Percentiles rank a stretch among this genome's conserved stretches.
Evolutionary conservation across 1,139 yeast species (phyloP).

Genomic region (Geotrichum cucujoidarum): DNA sequence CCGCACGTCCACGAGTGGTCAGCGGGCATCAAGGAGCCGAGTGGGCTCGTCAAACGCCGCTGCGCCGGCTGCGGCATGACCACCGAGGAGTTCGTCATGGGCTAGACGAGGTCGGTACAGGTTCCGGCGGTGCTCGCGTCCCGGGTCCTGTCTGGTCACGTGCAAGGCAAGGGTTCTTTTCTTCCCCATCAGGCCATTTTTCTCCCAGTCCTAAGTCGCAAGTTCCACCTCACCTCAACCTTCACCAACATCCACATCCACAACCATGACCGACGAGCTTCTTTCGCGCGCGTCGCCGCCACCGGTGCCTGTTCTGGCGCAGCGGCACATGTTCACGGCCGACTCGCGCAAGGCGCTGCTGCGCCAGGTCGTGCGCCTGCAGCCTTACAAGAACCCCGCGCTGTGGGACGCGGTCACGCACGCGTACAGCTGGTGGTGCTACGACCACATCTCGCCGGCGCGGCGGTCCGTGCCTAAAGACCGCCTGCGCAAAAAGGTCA

Average conservation of each 20-base stretch:
- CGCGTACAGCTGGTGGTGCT: slow-evolving; percentile 22
- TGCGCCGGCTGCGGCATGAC: slow-evolving; percentile 84
- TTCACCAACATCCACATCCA: no score
- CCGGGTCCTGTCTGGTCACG: no score
- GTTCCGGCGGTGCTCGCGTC: no score
- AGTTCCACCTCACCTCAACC: not conserved
- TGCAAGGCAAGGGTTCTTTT: no score
- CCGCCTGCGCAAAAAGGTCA: slow-evolving; percentile 20
- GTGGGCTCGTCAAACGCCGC: slow-evolving; percentile 51
- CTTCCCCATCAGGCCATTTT: slow-evolving; percentile 6
- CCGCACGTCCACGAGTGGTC: slow-evolving; percentile 81
- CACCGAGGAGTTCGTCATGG: slow-evolving; percentile 58
- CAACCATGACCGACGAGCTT: no score
- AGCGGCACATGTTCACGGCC: slow-evolving; percentile 19
- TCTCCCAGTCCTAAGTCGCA: slow-evolving; percentile 6
- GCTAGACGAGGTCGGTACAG: not conserved
- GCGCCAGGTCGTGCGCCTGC: slow-evolving; percentile 17
- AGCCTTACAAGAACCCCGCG: slow-evolving; percentile 19
- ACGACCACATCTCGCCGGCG: slow-evolving; percentile 16
- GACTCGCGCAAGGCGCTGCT: slow-evolving; percentile 18
- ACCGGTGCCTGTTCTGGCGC: slow-evolving; percentile 19
- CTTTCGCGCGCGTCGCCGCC: slow-evolving; percentile 12
- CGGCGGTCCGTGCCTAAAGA: slow-evolving; percentile 20
- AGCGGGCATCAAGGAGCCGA: slow-evolving; percentile 43
- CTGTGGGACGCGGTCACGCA: slow-evolving; percentile 21